Percentiles rank a stretch among this genome's conserved stretches.
phyloP scores from a whole-genome alignment of 331 rosid species.

The Dryas integrifolia region DNA sequence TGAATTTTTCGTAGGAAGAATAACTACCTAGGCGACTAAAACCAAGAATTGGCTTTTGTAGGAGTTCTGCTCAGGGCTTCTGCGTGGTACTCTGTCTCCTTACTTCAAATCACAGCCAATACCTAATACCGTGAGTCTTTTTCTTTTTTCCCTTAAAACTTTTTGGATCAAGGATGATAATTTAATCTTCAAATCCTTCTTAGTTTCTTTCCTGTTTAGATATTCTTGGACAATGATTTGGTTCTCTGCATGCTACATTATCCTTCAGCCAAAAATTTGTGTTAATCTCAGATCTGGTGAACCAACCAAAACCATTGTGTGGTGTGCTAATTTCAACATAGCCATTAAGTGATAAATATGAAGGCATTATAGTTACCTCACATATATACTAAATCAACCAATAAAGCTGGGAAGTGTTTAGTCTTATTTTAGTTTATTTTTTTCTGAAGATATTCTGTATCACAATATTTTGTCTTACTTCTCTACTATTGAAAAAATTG shows the following conservation, averaged over 20 bases:
- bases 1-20: constrained; percentile 3
- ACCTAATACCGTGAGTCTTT: constrained; percentile 70
- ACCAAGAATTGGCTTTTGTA: constrained; percentile 35
- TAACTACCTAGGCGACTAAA: constrained; percentile 23
- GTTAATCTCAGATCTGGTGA: background rate
- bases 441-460: no score
- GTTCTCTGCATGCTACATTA: background rate
- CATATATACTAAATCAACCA: background rate
- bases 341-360: background rate
- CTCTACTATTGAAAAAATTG: constrained; percentile 24
- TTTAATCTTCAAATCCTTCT: background rate
- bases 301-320: background rate
- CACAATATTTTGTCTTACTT: background rate
- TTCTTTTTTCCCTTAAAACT: no score
- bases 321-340: background rate
- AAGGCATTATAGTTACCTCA: background rate
- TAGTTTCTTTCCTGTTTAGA: background rate
- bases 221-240: background rate
- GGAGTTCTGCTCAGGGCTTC: constrained; percentile 68
- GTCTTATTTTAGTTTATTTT: constrained; percentile 3
- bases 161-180: background rate
- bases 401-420: background rate
- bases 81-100: constrained; percentile 60
- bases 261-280: background rate
- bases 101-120: constrained; percentile 87